Conservation (phyloP, 495 filamentous ascomycete species). For the Tuber magnatum region DNA sequence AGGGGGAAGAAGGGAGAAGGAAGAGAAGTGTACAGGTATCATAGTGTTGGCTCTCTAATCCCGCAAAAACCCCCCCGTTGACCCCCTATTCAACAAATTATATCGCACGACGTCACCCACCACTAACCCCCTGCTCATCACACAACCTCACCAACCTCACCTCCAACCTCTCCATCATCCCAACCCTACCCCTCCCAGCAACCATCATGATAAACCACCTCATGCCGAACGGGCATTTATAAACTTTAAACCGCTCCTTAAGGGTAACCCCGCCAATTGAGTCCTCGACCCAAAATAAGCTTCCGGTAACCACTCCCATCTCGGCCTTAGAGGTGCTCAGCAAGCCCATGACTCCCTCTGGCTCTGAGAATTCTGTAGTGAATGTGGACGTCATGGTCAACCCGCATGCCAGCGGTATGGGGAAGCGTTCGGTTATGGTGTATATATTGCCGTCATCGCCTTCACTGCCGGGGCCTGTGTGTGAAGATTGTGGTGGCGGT, state of each 20-base stretch:
- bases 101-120: background rate
- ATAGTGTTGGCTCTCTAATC: background rate
- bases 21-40: background rate
- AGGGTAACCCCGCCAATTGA: background rate
- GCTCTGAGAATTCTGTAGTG: background rate
- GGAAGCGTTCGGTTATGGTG: background rate
- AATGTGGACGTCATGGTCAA: background rate
- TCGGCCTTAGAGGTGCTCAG: background rate
- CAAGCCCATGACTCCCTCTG: background rate
- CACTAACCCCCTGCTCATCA: background rate
- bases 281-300: background rate
- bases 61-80: background rate
- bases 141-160: background rate
- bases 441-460: background rate
- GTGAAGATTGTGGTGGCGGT: background rate
- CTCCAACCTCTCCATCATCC: constrained; percentile 2
- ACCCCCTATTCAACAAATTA: background rate
- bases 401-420: background rate
- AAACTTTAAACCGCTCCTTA: constrained; percentile 18
- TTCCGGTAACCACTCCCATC: background rate
- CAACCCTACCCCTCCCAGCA: constrained; percentile 1
- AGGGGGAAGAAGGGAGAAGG: background rate
- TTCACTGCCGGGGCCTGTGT: background rate
- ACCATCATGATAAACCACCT: constrained; percentile 17
- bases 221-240: constrained; percentile 6